Conservation (phyloP, 192 early-diverging fungal species). For the Entophlyctis luteolus region DNA sequence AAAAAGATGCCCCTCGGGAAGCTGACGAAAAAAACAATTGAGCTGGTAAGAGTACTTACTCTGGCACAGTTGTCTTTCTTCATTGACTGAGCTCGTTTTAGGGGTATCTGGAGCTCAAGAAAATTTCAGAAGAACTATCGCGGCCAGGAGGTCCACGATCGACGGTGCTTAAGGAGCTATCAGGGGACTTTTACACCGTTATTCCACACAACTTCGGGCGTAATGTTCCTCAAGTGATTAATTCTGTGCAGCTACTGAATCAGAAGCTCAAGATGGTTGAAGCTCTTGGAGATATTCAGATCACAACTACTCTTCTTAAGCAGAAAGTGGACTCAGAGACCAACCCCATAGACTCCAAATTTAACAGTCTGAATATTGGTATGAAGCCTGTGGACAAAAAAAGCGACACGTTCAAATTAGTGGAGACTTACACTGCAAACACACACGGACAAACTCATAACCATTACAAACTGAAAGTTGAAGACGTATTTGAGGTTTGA, state of each 20-base stretch:
- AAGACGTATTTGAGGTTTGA: constrained; percentile 41
- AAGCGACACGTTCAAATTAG: constrained; percentile 52
- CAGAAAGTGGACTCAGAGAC: constrained; percentile 32
- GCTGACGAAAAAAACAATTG: constrained; percentile 59
- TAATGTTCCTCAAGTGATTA: constrained; percentile 49
- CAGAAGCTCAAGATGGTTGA: constrained; percentile 65
- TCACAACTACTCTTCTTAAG: constrained; percentile 57
- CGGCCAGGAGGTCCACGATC: not conserved
- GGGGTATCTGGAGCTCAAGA: constrained; percentile 56
- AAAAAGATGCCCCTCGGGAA: constrained; percentile 76
- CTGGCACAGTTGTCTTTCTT: not conserved
- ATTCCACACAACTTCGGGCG: constrained; percentile 66
- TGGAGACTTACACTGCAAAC: constrained; percentile 59
- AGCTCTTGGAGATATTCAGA: constrained; percentile 63
- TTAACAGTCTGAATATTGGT: constrained; percentile 50
- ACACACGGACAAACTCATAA: constrained; percentile 64
- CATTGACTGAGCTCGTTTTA: constrained; percentile 6
- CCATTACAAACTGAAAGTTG: constrained; percentile 35
- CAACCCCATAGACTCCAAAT: constrained; percentile 64
- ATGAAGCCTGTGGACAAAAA: constrained; percentile 52
- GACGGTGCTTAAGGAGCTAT: not conserved
- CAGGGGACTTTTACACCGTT: constrained; percentile 52
- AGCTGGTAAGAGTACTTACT: constrained; percentile 25
- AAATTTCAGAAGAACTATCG: constrained; percentile 48
- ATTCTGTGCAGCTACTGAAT: constrained; percentile 44